phyloP scores from a whole-genome alignment of 139 green algal species.

The Dunaliella primolecta region DNA sequence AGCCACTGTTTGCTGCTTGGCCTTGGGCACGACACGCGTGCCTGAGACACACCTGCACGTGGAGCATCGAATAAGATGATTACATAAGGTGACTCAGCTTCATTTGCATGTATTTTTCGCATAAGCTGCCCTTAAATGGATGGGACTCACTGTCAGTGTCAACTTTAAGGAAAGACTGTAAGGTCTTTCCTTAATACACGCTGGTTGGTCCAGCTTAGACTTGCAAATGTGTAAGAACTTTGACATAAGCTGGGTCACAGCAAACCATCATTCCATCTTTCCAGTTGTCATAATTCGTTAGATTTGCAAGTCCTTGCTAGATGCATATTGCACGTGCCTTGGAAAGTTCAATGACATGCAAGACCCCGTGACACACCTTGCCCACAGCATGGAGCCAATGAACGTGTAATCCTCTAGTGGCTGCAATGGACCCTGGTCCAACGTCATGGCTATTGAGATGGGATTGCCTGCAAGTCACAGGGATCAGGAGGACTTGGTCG shows the following conservation, averaged over 20 bases:
- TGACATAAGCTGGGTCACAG: neutral
- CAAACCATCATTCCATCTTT: neutral
- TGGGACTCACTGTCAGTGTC: neutral
- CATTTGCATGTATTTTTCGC: neutral
- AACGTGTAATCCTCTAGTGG: constrained; percentile 40
- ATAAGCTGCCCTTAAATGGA: neutral
- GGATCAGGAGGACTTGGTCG: no score
- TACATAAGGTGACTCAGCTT: neutral
- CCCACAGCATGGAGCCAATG: constrained; percentile 84
- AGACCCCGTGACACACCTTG: no score
- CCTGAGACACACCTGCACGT: constrained; percentile 72
- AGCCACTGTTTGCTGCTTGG: constrained; percentile 59
- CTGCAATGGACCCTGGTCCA: constrained; percentile 39
- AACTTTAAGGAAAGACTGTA: neutral
- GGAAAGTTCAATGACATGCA: no score
- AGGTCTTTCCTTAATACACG: neutral
- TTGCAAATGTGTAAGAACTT: no score
- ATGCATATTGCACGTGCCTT: no score
- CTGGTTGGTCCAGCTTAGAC: neutral
- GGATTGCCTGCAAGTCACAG: no score
- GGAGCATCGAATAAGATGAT: no score
- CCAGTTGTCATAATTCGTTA: no score
- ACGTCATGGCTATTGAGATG: constrained; percentile 84
- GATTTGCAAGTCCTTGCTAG: no score
- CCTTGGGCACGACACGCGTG: constrained; percentile 67